These are phyloP conservation scores for Wickerhamiella sergipiensis DNA, from an alignment of 805 yeast genomes.

Conservation along the genomic window DNA sequence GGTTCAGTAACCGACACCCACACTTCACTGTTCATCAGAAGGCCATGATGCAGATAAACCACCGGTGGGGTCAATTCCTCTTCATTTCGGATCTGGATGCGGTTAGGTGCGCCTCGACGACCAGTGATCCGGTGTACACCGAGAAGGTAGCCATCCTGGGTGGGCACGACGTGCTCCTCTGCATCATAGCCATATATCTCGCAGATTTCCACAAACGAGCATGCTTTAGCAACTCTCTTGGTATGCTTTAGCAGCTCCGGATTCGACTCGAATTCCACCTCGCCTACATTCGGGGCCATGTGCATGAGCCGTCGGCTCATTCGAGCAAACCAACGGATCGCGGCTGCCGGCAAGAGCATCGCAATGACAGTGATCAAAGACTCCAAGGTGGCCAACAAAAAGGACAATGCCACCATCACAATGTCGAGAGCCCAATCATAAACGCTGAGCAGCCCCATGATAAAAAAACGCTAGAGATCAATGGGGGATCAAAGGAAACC, in stretches of 20 bases:
- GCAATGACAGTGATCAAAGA: constrained; percentile 14
- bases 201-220: constrained; percentile 49
- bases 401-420: constrained; percentile 10
- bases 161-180: constrained; percentile 65
- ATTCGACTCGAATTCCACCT: constrained; percentile 6
- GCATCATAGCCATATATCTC: constrained; percentile 50
- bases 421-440: constrained; percentile 4
- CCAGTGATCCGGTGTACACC: constrained; percentile 54
- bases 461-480: background rate
- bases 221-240: constrained; percentile 8
- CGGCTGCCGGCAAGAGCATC: constrained; percentile 12
- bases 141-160: constrained; percentile 63
- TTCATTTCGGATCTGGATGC: background rate
- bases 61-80: constrained; percentile 26
- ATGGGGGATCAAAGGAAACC: background rate
- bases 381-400: constrained; percentile 14
- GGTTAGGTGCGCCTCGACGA: background rate
- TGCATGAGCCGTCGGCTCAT: constrained; percentile 9
- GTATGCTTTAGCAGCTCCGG: constrained; percentile 4
- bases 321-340: constrained; percentile 10
- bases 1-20: constrained; percentile 46
- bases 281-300: constrained; percentile 1
- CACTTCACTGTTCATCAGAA: constrained; percentile 76
- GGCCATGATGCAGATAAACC: constrained; percentile 82
- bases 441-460: background rate